A percentile compares a stretch with the other conserved stretches of the same genome.
Evolutionary conservation across 768 basidiomycete species (phyloP).

Genomic region (Arthromyces matolae): DNA sequence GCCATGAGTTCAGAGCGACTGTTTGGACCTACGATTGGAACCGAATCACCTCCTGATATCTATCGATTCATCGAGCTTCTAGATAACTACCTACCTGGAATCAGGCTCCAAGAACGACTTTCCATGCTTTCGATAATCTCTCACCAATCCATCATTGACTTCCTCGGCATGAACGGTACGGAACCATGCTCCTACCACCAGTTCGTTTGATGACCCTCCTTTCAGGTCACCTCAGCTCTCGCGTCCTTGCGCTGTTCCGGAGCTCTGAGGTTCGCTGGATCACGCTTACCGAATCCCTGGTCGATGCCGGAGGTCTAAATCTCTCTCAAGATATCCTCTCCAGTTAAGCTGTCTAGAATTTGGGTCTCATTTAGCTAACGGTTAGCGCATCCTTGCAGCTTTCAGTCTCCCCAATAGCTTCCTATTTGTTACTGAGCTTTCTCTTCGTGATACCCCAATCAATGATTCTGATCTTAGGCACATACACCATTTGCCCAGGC

Average conservation of each 20-base stretch:
- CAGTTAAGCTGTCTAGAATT: slow-evolving; percentile 26
- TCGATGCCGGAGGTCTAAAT: slow-evolving; percentile 48
- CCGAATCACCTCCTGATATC: too few relatives aligned
- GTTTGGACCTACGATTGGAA: too few relatives aligned
- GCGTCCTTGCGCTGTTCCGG: slow-evolving; percentile 41
- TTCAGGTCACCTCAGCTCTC: slow-evolving; percentile 46
- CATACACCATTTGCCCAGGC: slow-evolving; percentile 51
- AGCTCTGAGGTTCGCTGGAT: slow-evolving; percentile 42
- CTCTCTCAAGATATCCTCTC: slow-evolving; percentile 41
- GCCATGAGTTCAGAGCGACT: too few relatives aligned
- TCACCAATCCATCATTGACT: too few relatives aligned
- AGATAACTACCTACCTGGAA: too few relatives aligned
- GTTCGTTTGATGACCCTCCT: neutral
- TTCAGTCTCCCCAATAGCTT: slow-evolving; percentile 52
- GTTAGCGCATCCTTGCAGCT: slow-evolving; percentile 28
- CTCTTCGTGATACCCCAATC: slow-evolving; percentile 42
- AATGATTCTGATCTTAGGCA: slow-evolving; percentile 46
- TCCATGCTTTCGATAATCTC: too few relatives aligned
- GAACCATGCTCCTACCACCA: slow-evolving; percentile 24
- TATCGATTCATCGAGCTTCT: too few relatives aligned
- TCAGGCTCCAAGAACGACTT: too few relatives aligned
- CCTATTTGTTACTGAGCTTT: slow-evolving; percentile 45
- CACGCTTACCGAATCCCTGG: slow-evolving; percentile 43
- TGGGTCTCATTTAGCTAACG: slow-evolving; percentile 8
- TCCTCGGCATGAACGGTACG: too few relatives aligned